Evolutionary conservation across 768 basidiomycete genomes (phyloP).

Genomic region (Mycena alexandri): DNA sequence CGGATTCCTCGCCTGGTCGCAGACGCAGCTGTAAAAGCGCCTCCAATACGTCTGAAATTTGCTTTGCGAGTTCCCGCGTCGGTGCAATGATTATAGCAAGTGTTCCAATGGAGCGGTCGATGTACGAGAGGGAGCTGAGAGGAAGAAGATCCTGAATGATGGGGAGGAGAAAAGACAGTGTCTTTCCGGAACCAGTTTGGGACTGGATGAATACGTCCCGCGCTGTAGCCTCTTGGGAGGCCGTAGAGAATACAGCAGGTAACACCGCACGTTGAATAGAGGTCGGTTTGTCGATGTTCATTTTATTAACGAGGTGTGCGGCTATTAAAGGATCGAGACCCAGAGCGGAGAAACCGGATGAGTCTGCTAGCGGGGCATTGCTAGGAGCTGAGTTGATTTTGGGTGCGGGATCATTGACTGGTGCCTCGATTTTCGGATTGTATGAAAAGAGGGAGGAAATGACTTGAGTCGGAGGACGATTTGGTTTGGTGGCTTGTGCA

Average conservation of each 20-base stretch:
- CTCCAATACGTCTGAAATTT: conserved; percentile 96
- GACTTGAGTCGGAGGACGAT: conserved; percentile 61
- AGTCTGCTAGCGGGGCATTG: conserved; percentile 84
- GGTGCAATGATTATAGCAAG: conserved; percentile 95
- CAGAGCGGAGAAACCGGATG: conserved; percentile 84
- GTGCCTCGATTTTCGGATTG: conserved; percentile 76
- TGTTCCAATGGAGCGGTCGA: conserved; percentile 95
- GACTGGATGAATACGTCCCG: conserved; percentile 95
- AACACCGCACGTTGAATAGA: conserved; percentile 90
- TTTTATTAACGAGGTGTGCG: conserved; percentile 81
- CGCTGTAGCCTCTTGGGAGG: conserved; percentile 51
- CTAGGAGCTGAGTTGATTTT: conserved; percentile 66
- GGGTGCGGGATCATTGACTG: conserved; percentile 42
- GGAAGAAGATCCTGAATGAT: conserved; percentile 96
- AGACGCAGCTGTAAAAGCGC: conserved; percentile 81
- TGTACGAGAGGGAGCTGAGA: conserved; percentile 89
- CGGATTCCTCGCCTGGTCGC: conserved; percentile 66
- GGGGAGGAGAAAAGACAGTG: conserved; percentile 91
- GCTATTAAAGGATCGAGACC: conserved; percentile 87
- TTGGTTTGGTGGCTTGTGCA: conserved; percentile 26
- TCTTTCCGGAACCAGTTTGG: conserved; percentile 98
- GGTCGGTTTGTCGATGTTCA: conserved; percentile 88
- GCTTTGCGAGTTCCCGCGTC: conserved; percentile 95
- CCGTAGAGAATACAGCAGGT: conserved; percentile 57
- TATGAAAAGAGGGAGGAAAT: conserved; percentile 93